Conservation (phyloP, 2,329 filamentous ascomycete genomes). For the Alternaria sp. region DNA sequence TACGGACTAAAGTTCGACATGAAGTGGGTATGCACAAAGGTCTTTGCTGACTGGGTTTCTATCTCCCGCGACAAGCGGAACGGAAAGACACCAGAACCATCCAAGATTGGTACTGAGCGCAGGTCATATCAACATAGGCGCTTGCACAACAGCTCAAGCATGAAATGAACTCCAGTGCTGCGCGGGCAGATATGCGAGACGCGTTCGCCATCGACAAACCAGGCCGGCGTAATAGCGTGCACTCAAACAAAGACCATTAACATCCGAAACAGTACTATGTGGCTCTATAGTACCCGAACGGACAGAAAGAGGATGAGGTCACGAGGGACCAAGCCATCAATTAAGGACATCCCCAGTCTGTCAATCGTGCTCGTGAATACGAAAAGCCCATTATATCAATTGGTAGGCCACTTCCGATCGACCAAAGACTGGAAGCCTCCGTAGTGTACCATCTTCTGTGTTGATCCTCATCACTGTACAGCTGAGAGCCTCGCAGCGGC, state of each 20-base stretch:
- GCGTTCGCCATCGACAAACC: background rate
- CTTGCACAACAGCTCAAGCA: background rate
- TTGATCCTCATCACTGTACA: background rate
- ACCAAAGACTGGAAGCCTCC: background rate
- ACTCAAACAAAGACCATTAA: background rate
- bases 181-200: background rate
- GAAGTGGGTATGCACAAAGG: background rate
- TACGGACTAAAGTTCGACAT: background rate
- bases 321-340: background rate
- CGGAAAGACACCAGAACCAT: background rate
- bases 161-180: background rate
- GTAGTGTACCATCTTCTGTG: background rate
- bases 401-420: background rate
- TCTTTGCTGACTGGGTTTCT: background rate
- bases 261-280: background rate
- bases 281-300: background rate
- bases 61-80: background rate
- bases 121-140: background rate
- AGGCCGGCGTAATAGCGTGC: background rate
- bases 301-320: background rate
- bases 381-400: background rate
- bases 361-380: background rate
- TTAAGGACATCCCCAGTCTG: background rate
- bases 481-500: background rate
- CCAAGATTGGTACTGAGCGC: background rate